Evolutionary conservation across 352 stramenopile genomes (phyloP), one percentile per base, ranked within the genome.

Genomic region (Phytophthora palmivora): DNA sequence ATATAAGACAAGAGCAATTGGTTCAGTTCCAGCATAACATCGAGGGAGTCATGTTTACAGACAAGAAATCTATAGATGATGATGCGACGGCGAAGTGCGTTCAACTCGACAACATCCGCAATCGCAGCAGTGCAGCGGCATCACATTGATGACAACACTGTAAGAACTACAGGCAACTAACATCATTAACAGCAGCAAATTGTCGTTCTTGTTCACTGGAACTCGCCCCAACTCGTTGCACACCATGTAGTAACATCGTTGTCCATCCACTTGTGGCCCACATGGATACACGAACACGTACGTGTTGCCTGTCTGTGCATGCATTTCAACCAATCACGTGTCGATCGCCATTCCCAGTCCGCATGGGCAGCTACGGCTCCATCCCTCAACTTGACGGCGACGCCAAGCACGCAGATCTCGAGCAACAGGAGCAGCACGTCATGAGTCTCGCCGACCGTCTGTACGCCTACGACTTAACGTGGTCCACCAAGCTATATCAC

Each of bases 401-500:
- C n/a, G 30, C 6, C 61, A 57, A 62, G 45, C 26, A 30, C 33
- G 19, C 56, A 59, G 41, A 58, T 16, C 55, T 54, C 56, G 59
- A 72, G 26, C 42, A 68, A 22, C 64, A 58, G 36, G 41, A 52
- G 21, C 32, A 48, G 24, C 26, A 22, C 34, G 43, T 39, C 48
- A 91, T 94, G 78, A 86, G 72, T 43, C 49, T 92, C 37, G 48
- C 54, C 21, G 74, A 93, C 19, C 70, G 70, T 19, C 48, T 93
- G 24, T 92, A 92, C 63, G 70, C 79, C 30, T 84, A 90, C 70
- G 86, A 94, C 72, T 70, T 94, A 56, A 87, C 73, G 67, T 72
- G 79, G 69, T 85, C 82, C 58, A 84, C 82, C 65, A 76, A 84
- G 46, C 49, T 87, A 22, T 91, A 89, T 74, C 82, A 88, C 49